A percentile compares a stretch with the other conserved stretches of the same genome.
These are phyloP conservation scores for Verticillium nonalfalfae DNA, from an alignment of 2,329 filamentous ascomycete species.

Conservation along the genomic window DNA sequence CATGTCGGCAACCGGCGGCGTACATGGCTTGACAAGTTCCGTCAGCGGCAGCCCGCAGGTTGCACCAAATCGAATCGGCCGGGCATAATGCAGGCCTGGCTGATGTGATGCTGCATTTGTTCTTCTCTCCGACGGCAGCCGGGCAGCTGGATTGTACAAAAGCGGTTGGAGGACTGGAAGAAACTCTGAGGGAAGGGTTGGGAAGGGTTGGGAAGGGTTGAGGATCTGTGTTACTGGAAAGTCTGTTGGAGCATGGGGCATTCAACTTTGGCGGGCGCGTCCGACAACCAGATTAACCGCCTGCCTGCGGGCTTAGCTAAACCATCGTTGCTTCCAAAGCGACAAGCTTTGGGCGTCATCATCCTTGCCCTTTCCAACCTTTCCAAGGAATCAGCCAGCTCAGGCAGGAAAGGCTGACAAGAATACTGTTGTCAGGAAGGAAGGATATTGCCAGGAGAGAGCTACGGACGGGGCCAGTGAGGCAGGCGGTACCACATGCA, in stretches of 20 bases:
- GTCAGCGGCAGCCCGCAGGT: neutral
- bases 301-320: no score
- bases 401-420: neutral
- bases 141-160: neutral
- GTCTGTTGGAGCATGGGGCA: no score
- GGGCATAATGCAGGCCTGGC: neutral
- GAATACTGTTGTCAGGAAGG: neutral
- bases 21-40: neutral
- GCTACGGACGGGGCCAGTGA: neutral
- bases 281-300: no score
- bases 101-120: neutral
- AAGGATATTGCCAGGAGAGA: neutral
- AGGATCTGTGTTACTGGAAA: no score
- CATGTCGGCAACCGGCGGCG: neutral
- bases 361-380: no score
- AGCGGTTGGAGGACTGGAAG: neutral
- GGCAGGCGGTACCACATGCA: neutral
- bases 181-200: no score
- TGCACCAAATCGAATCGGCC: neutral
- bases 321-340: no score
- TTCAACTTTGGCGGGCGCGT: no score
- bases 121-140: neutral
- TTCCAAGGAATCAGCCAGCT: neutral
- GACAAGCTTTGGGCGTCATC: no score
- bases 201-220: neutral